phyloP scores from a whole-genome alignment of 345 rosid species.

The Dimocarpus longan region DNA sequence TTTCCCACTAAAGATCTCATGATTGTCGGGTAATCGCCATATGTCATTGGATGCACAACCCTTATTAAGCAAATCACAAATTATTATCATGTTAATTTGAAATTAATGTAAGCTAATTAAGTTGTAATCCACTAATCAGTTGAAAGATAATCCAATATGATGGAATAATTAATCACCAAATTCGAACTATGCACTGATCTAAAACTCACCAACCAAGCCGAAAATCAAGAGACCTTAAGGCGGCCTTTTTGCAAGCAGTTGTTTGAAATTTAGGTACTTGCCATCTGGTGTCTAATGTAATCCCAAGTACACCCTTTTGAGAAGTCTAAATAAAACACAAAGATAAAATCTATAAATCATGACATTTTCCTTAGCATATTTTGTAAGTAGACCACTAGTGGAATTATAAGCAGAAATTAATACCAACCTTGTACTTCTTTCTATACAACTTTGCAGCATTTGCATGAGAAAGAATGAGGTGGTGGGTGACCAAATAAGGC shows the following conservation, averaged over 20 bases:
- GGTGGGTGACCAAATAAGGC: too few species aligned
- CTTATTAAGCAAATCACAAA: slow-evolving; percentile 18
- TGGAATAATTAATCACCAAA: background rate
- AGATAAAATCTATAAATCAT: background rate
- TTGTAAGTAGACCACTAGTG: too few species aligned
- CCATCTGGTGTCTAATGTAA: slow-evolving; percentile 28
- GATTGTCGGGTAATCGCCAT: slow-evolving; percentile 59
- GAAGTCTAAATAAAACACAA: slow-evolving; percentile 22
- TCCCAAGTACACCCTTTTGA: slow-evolving; percentile 45
- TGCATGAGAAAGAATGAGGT: too few species aligned
- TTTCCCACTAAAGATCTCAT: slow-evolving; percentile 53
- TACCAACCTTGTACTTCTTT: slow-evolving; percentile 37
- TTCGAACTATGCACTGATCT: background rate
- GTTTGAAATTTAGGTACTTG: slow-evolving; percentile 28
- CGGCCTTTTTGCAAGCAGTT: slow-evolving; percentile 21
- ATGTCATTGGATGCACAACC: slow-evolving; percentile 54
- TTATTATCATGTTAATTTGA: too few species aligned
- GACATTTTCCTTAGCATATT: background rate
- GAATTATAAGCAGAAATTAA: background rate
- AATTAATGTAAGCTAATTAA: too few species aligned
- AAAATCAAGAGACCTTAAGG: slow-evolving; percentile 21
- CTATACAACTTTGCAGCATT: slow-evolving; percentile 25
- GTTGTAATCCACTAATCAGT: too few species aligned
- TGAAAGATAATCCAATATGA: too few species aligned
- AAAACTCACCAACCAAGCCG: slow-evolving; percentile 25